These are phyloP conservation scores for Raphidocelis subcapitata DNA, from an alignment of 139 green algal genomes.

Conservation along the genomic window DNA sequence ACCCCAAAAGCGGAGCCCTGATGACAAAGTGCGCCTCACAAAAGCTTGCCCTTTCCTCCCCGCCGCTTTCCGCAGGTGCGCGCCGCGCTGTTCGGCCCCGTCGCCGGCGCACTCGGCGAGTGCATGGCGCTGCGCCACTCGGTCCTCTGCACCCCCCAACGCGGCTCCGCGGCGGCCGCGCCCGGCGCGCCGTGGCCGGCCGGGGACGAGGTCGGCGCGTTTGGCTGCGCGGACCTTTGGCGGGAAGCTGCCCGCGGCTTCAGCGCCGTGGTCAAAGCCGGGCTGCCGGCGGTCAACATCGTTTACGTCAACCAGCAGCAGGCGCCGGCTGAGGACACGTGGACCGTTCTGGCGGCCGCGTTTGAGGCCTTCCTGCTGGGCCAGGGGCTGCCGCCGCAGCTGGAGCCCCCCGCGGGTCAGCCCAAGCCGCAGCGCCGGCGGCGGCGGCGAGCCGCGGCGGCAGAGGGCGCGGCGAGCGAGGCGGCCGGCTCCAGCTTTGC, in stretches of 20 bases:
- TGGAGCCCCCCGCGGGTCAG: not conserved
- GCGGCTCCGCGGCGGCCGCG: not conserved
- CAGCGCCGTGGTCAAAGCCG: slow-evolving; percentile 54
- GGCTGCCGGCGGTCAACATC: slow-evolving; percentile 73
- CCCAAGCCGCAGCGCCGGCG: slow-evolving; percentile 2
- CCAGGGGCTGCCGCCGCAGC: slow-evolving; percentile 16
- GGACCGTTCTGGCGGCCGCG: slow-evolving; percentile 38
- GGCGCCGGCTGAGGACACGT: slow-evolving; percentile 11
- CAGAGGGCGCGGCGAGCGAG: not conserved
- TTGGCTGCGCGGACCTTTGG: slow-evolving; percentile 56
- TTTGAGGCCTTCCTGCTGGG: slow-evolving; percentile 71
- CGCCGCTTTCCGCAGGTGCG: slow-evolving; percentile 30
- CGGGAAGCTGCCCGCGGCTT: slow-evolving; percentile 55
- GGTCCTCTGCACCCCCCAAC: not conserved
- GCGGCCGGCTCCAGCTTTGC: not conserved
- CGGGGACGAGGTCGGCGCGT: slow-evolving; percentile 21
- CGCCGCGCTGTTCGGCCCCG: slow-evolving; percentile 52
- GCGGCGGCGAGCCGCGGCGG: not conserved
- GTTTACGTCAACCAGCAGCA: slow-evolving; percentile 33
- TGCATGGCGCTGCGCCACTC: slow-evolving; percentile 66
- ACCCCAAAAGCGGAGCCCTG: no score
- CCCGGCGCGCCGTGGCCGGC: not conserved
- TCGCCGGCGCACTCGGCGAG: slow-evolving; percentile 56
- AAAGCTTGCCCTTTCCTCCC: no score
- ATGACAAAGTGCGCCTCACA: no score